phyloP scores from a whole-genome alignment of 129 eudicot species.

The Chrysanthemum makinoi region DNA sequence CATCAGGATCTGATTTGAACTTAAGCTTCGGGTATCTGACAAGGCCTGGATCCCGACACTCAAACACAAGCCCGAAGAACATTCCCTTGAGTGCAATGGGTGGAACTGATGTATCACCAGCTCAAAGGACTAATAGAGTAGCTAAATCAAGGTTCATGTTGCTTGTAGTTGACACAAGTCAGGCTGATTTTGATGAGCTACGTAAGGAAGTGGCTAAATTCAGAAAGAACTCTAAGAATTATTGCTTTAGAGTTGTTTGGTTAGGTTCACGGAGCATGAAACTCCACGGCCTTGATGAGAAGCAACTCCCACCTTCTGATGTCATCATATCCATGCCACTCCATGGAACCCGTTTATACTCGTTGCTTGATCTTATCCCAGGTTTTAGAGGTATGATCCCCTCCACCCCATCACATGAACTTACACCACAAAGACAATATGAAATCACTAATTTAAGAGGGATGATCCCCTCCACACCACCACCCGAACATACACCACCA shows the following conservation, averaged over 20 bases:
- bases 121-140: neutral
- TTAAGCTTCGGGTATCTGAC: slow-evolving; percentile 21
- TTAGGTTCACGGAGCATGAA: slow-evolving; percentile 39
- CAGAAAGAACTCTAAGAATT: slow-evolving; percentile 36
- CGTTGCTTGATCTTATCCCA: slow-evolving; percentile 46
- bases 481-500: neutral
- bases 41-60: slow-evolving; percentile 9
- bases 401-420: slow-evolving; percentile 12
- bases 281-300: slow-evolving; percentile 43
- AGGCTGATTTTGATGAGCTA: slow-evolving; percentile 46
- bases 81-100: slow-evolving; percentile 52
- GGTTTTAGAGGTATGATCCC: slow-evolving; percentile 37
- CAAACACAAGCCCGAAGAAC: slow-evolving; percentile 30
- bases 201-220: slow-evolving; percentile 55
- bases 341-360: slow-evolving; percentile 59
- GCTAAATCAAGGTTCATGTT: slow-evolving; percentile 27
- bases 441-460: neutral
- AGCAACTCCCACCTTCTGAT: slow-evolving; percentile 54
- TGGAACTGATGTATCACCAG: slow-evolving; percentile 36
- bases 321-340: slow-evolving; percentile 51
- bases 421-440: neutral
- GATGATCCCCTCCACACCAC: too few species aligned
- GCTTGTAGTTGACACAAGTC: slow-evolving; percentile 53
- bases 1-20: slow-evolving; percentile 32
- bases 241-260: slow-evolving; percentile 51